Evolutionary conservation across 768 basidiomycete species (phyloP).

Genomic region (Leccinum boreale): DNA sequence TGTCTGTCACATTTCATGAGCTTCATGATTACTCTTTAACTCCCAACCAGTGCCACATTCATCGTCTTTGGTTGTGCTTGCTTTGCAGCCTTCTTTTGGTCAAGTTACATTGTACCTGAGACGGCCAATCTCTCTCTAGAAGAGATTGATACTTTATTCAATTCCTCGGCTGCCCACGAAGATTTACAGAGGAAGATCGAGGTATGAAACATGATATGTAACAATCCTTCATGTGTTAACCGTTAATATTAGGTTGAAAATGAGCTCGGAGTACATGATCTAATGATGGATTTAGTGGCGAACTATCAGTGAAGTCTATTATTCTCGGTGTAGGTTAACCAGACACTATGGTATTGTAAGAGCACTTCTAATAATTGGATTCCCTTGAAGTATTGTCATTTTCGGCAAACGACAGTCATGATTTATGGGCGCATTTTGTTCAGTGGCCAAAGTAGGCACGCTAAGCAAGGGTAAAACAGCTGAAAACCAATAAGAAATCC

Average conservation of each 20-base stretch:
- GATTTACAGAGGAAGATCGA: constrained; percentile 49
- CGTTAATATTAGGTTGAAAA: constrained; percentile 48
- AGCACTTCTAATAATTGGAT: neutral
- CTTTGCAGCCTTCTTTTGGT: constrained; percentile 66
- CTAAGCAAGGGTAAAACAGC: neutral
- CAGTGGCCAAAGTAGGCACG: neutral
- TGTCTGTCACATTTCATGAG: constrained; percentile 13
- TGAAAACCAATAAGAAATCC: neutral
- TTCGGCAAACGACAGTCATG: neutral
- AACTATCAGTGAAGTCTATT: constrained; percentile 8
- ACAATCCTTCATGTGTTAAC: neutral
- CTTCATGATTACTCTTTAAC: neutral
- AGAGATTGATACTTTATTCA: constrained; percentile 70
- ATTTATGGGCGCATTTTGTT: neutral
- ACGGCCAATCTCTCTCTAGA: constrained; percentile 75
- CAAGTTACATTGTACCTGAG: constrained; percentile 67
- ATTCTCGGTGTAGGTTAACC: neutral
- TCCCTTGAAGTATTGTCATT: neutral
- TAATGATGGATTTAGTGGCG: constrained; percentile 39
- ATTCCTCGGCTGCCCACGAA: constrained; percentile 52
- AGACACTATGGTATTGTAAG: neutral
- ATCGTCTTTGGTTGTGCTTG: constrained; percentile 63
- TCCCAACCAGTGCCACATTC: constrained; percentile 56
- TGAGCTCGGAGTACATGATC: constrained; percentile 48
- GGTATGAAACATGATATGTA: constrained; percentile 33